Evolutionary conservation across 208 protist species (phyloP), one percentile per base, ranked within the genome.

Genomic region (Crithidia sp.): DNA sequence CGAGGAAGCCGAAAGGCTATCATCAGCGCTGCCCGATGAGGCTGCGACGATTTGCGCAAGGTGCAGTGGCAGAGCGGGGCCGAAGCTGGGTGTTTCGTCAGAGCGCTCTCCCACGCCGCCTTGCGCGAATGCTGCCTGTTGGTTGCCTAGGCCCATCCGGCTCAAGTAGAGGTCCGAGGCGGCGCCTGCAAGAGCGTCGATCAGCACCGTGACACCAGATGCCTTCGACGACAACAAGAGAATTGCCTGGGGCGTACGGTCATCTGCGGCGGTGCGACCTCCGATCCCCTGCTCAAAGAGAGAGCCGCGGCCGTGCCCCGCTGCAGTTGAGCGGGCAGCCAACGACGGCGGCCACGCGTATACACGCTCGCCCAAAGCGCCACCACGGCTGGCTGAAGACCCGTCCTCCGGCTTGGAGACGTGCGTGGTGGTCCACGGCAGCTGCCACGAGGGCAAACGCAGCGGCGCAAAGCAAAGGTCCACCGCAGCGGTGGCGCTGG

Each of bases 271-370:
- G 53, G 7, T 47, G 2, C 13, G 8, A 3, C 50, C 17, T 6
- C 10, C 13, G 0, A 37, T 7, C 12, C 45, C 2, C 43, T 57
- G 52, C 19, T 49, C 8, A 53, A 68, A 68, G 43, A 70, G 19
- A 41, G 65, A 73, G 39, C 36, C 41, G 16, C 57, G 44, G 8
- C 43, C 45, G 4, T 14, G 45, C 7, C 8, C n/a, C 6, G 17
- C 2, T 16, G 41, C 12, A 28, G 40, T 17, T 7, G 49, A 3
- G 45, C 53, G 74, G 37, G 54, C 56, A 7, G 61, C 61, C 13
- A 79, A 60, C 53, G 74, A 79, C 3, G 74, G 67, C n/a, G 74
- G 74, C 74, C 74, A 79, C 39, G 59, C 45, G 43, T 52, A 60
- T 4, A 39, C 39, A 5, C 14, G 8, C 0, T 12, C 50, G 5